phyloP scores from a whole-genome alignment of 805 yeast genomes.

The Starmerella powellii region DNA sequence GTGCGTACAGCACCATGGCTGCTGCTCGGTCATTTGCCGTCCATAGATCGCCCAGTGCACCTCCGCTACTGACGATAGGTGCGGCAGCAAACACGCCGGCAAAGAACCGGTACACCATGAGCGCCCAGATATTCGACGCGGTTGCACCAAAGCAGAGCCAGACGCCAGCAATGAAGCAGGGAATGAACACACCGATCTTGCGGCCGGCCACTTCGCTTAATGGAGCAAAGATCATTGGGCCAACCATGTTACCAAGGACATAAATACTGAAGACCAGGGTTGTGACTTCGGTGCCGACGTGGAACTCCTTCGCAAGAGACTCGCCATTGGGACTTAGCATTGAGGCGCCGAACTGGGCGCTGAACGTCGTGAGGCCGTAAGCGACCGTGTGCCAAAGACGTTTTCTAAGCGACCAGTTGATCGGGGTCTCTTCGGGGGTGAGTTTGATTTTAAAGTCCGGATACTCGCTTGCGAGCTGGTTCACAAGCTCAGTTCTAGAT shows the following conservation, averaged over 20 bases:
- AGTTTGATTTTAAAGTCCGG: slow-evolving; percentile 12
- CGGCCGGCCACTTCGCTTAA: slow-evolving; percentile 48
- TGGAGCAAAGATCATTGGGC: slow-evolving; percentile 49
- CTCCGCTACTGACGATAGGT: slow-evolving; percentile 52
- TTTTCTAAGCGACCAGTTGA: slow-evolving; percentile 40
- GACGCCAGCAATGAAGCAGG: slow-evolving; percentile 38
- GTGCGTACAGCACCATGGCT: slow-evolving; percentile 40
- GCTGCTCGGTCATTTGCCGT: slow-evolving; percentile 40
- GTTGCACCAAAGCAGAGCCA: slow-evolving; percentile 30
- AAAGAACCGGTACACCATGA: slow-evolving; percentile 38
- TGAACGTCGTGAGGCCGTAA: slow-evolving; percentile 36
- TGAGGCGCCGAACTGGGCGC: slow-evolving; percentile 44
- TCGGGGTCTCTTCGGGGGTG: slow-evolving; percentile 33
- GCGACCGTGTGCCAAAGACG: slow-evolving; percentile 34
- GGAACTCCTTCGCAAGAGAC: slow-evolving; percentile 36
- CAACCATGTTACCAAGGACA: slow-evolving; percentile 50
- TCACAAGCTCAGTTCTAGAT: slow-evolving; percentile 2
- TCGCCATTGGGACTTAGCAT: slow-evolving; percentile 42
- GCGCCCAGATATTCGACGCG: slow-evolving; percentile 37
- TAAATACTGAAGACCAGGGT: slow-evolving; percentile 43
- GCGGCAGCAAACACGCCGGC: slow-evolving; percentile 52
- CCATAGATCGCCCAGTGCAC: slow-evolving; percentile 50
- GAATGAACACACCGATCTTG: slow-evolving; percentile 38
- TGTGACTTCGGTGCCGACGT: slow-evolving; percentile 36
- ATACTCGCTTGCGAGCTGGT: slow-evolving; percentile 10